Conservation (phyloP, 352 stramenopile species). For the Phytophthora kernoviae region DNA sequence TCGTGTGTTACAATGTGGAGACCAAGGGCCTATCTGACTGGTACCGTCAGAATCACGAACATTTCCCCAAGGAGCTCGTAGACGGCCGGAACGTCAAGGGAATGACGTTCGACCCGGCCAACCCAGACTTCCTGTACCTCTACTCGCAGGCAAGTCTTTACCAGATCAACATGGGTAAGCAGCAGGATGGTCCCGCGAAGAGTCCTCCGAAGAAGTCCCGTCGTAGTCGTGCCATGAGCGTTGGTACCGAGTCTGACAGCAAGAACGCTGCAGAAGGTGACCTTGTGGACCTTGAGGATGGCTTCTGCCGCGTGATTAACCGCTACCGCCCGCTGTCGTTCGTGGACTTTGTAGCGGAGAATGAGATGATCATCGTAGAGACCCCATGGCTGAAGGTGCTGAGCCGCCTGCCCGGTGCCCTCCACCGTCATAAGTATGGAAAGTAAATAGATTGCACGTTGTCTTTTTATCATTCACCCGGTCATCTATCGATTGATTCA, state of each 20-base stretch:
- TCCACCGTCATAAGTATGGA: constrained; percentile 89
- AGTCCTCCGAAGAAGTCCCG: constrained; percentile 52
- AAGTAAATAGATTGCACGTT: constrained; percentile 64
- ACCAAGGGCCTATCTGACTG: constrained; percentile 76
- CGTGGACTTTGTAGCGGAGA: constrained; percentile 76
- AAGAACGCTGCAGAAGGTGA: constrained; percentile 68
- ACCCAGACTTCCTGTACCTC: constrained; percentile 77
- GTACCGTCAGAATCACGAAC: constrained; percentile 72
- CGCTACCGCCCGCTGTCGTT: constrained; percentile 87
- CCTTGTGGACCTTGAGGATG: constrained; percentile 62
- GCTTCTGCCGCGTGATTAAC: constrained; percentile 80
- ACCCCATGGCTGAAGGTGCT: constrained; percentile 89
- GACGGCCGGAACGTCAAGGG: constrained; percentile 80
- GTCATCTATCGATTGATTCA: neutral
- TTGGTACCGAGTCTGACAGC: constrained; percentile 63
- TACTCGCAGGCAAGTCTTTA: constrained; percentile 84
- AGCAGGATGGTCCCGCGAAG: constrained; percentile 23
- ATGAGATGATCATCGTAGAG: constrained; percentile 83
- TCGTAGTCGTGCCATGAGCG: constrained; percentile 49
- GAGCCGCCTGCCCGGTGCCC: constrained; percentile 73
- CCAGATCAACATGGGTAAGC: constrained; percentile 81
- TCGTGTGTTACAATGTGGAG: constrained; percentile 87
- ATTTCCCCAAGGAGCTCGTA: constrained; percentile 76
- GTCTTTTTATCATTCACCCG: constrained; percentile 24
- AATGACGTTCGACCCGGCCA: constrained; percentile 77